Conservation (phyloP, 257 asterid genomes). For the Pogostemon cablin region DNA sequence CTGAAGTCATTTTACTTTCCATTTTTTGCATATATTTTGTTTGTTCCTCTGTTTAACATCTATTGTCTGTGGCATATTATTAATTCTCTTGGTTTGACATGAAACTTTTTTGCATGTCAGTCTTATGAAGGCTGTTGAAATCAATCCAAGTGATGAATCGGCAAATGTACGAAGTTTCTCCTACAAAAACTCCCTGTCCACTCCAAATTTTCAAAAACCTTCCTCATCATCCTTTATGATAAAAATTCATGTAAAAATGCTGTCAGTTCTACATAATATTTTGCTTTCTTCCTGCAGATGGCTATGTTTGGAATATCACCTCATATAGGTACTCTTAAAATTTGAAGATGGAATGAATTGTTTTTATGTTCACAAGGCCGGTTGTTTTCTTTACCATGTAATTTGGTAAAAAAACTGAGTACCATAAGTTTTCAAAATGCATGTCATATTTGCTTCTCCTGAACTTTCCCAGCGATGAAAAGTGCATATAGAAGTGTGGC, state of each 20-base stretch:
- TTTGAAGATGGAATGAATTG: conserved; percentile 12
- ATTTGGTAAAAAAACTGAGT: background rate
- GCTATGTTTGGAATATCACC: conserved; percentile 87
- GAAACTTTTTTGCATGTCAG: conserved; percentile 51
- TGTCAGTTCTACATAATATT: conserved; percentile 23
- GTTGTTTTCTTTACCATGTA: conserved; percentile 24
- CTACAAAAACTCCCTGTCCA: conserved; percentile 18
- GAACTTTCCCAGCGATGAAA: conserved; percentile 63
- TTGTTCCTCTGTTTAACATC: conserved; percentile 13
- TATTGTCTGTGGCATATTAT: conserved; percentile 26
- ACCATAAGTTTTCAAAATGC: conserved; percentile 13
- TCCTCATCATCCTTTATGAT: conserved; percentile 24
- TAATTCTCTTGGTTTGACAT: conserved; percentile 30
- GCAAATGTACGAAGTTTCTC: conserved; percentile 64
- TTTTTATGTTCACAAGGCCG: conserved; percentile 8
- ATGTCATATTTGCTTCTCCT: conserved; percentile 40
- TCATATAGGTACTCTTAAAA: conserved; percentile 75
- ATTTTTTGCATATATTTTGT: background rate
- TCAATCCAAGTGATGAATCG: conserved; percentile 93
- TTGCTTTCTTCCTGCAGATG: conserved; percentile 60
- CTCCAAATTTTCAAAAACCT: conserved; percentile 17
- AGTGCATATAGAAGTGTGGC: conserved; percentile 74
- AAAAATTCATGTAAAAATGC: conserved; percentile 21
- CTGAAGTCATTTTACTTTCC: conserved; percentile 4
- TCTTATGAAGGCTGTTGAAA: conserved; percentile 85